Evolutionary conservation across 371 early-diverging fungal species (phyloP).

Genomic region (Mycotypha africana): DNA sequence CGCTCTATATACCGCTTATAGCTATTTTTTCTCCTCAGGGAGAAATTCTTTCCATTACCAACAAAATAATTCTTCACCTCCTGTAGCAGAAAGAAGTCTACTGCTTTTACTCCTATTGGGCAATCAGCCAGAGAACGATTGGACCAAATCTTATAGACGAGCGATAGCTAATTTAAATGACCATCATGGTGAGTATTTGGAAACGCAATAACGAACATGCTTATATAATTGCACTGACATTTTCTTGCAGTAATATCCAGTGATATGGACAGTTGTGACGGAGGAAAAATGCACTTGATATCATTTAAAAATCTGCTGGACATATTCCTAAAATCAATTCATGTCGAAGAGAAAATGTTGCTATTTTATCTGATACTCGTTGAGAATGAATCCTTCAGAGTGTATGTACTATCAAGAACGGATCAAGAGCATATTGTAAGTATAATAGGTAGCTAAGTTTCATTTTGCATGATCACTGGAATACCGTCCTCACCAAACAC

Average conservation of each 20-base stretch:
- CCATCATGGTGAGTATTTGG: slow-evolving; percentile 42
- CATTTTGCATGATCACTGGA: too few relatives aligned
- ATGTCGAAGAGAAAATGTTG: slow-evolving; percentile 59
- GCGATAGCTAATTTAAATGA: slow-evolving; percentile 52
- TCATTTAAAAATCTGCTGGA: slow-evolving; percentile 64
- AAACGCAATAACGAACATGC: not conserved
- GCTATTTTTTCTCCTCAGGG: slow-evolving; percentile 57
- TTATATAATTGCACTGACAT: not conserved
- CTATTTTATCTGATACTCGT: slow-evolving; percentile 65
- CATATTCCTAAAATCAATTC: slow-evolving; percentile 58
- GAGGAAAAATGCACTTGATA: slow-evolving; percentile 41
- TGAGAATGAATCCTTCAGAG: slow-evolving; percentile 64
- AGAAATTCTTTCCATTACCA: slow-evolving; percentile 15
- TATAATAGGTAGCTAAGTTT: too few relatives aligned
- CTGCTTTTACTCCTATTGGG: slow-evolving; percentile 50
- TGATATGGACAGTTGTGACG: slow-evolving; percentile 16
- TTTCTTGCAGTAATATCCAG: slow-evolving; percentile 9
- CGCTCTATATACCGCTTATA: slow-evolving; percentile 67
- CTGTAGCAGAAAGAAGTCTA: slow-evolving; percentile 59
- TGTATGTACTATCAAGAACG: slow-evolving; percentile 68
- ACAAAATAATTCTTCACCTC: not conserved
- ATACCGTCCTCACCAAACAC: too few relatives aligned
- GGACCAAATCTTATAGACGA: slow-evolving; percentile 42
- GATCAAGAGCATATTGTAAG: slow-evolving; percentile 71
- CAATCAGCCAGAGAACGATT: slow-evolving; percentile 16